Evolutionary conservation across 31 red algal species (phyloP).

Genomic region (Bonnemaisonia californica): DNA sequence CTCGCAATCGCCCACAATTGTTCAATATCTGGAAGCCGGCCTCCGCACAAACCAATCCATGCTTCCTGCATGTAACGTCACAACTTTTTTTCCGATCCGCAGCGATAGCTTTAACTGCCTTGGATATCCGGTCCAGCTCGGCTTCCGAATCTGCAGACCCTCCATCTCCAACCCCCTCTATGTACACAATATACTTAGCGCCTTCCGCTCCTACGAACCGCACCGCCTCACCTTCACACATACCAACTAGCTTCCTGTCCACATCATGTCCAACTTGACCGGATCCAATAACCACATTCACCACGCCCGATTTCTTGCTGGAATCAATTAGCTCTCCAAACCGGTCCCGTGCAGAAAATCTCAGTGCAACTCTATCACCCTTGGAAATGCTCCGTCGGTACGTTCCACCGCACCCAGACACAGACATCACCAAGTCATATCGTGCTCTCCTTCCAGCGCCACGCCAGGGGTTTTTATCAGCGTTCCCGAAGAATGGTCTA

Average conservation of each 20-base stretch:
- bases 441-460: constrained; percentile 51
- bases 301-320: background rate
- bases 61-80: constrained; percentile 1
- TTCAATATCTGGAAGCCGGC: constrained; percentile 61
- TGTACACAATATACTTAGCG: constrained; percentile 2
- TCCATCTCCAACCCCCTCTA: constrained; percentile 3
- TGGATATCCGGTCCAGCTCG: constrained; percentile 22
- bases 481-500: background rate
- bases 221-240: constrained; percentile 59
- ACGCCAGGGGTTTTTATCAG: constrained; percentile 43
- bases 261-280: constrained; percentile 35
- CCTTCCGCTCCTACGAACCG: background rate
- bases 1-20: constrained; percentile 52
- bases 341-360: constrained; percentile 28
- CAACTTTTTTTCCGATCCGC: constrained; percentile 28
- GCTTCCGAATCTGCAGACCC: background rate
- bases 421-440: constrained; percentile 45
- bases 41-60: constrained; percentile 25
- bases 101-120: constrained; percentile 10
- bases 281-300: constrained; percentile 38
- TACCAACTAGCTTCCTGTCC: constrained; percentile 24
- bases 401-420: constrained; percentile 68
- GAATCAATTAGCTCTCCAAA: constrained; percentile 39
- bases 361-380: constrained; percentile 36
- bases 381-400: constrained; percentile 26